These are phyloP conservation scores for Saposhnikovia divaricata DNA, from an alignment of 129 eudicot genomes.

Conservation along the genomic window DNA sequence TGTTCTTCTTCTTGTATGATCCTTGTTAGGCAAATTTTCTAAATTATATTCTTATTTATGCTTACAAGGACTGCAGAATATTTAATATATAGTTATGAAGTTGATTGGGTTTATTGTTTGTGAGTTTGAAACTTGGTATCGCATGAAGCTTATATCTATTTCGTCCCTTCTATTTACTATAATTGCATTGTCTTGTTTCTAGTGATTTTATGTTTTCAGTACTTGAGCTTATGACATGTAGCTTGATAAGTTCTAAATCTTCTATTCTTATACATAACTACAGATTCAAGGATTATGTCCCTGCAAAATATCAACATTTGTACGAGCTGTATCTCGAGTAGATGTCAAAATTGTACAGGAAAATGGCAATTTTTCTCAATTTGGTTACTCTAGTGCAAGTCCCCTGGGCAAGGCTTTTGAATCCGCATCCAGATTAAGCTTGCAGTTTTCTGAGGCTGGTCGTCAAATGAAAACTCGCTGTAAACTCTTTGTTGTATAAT, in stretches of 20 bases:
- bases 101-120: not conserved
- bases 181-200: not conserved
- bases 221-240: not conserved
- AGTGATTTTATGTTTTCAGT: not conserved
- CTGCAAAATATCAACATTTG: slow-evolving; percentile 8
- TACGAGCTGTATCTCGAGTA: slow-evolving; percentile 5
- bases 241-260: not conserved
- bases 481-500: not conserved
- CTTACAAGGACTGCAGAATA: not conserved
- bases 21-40: not conserved
- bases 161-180: not conserved
- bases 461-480: not conserved
- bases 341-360: not conserved
- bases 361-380: no score
- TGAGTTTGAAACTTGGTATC: not conserved
- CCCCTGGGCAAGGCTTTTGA: no score
- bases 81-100: not conserved
- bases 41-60: not conserved
- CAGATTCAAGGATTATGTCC: slow-evolving; percentile 11
- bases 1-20: not conserved
- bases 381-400: no score
- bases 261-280: not conserved
- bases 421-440: not conserved
- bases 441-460: not conserved
- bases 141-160: not conserved